These are phyloP conservation scores for Pelagophyceae sp. DNA, from an alignment of 352 stramenopile species.

Conservation along the genomic window DNA sequence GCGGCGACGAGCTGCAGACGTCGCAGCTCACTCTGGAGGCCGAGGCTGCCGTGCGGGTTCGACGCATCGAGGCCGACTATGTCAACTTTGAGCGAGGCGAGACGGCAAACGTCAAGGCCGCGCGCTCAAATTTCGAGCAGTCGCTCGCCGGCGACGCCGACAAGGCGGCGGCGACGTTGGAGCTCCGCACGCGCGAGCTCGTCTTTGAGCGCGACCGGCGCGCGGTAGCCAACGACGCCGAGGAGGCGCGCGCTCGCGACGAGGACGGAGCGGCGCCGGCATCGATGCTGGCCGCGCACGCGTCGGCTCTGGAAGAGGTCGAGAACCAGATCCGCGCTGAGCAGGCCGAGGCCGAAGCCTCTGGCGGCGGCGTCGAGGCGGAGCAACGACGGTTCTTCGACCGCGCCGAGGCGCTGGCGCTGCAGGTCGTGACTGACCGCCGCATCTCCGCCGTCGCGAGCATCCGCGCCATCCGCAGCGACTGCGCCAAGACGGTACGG, in stretches of 20 bases:
- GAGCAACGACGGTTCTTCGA: conserved; percentile 55
- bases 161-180: conserved; percentile 38
- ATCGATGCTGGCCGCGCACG: conserved; percentile 63
- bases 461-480: conserved; percentile 30
- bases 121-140: conserved; percentile 26
- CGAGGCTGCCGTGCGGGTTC: conserved; percentile 61
- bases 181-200: conserved; percentile 63
- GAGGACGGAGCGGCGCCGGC: conserved; percentile 49
- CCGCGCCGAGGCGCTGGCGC: conserved; percentile 56
- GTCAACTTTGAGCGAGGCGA: conserved; percentile 55
- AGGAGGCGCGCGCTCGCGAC: conserved; percentile 55
- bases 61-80: conserved; percentile 66
- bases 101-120: conserved; percentile 35
- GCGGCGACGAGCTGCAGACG: conserved; percentile 42
- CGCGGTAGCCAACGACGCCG: conserved; percentile 59
- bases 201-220: conserved; percentile 57
- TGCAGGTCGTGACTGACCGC: conserved; percentile 61
- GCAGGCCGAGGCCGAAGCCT: conserved; percentile 29
- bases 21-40: conserved; percentile 52
- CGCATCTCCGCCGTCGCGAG: conserved; percentile 47
- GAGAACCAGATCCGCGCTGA: conserved; percentile 46
- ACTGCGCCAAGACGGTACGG: conserved; percentile 59
- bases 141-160: conserved; percentile 28
- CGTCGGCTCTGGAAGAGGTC: conserved; percentile 62
- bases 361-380: conserved; percentile 53